Conservation (phyloP, 139 green algal genomes). For the Chlamydomonas incerta region DNA sequence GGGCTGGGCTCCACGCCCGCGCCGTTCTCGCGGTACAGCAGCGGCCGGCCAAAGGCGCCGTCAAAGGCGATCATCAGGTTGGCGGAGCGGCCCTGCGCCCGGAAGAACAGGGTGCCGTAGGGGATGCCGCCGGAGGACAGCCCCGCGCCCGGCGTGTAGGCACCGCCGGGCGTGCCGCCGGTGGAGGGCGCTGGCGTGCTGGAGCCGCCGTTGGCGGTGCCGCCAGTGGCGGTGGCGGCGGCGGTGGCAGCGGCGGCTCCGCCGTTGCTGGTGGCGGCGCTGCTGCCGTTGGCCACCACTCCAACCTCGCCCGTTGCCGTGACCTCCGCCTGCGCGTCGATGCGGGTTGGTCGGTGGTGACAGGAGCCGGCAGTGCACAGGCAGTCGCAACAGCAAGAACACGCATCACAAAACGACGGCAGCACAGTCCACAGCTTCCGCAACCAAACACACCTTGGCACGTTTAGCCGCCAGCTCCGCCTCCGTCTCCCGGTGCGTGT, state of each 20-base stretch:
- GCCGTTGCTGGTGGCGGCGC: neutral
- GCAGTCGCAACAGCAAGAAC: too few species aligned
- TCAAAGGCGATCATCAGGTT: conserved; percentile 24
- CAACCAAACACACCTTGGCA: too few species aligned
- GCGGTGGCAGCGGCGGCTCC: neutral
- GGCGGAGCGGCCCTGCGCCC: neutral
- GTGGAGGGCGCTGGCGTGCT: neutral
- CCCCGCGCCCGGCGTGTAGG: neutral
- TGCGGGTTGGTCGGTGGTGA: too few species aligned
- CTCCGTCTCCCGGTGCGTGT: too few species aligned
- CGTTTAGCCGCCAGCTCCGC: too few species aligned
- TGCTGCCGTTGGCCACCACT: too few species aligned
- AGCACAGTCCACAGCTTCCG: too few species aligned
- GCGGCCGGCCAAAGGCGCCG: conserved; percentile 25
- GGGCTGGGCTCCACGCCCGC: neutral
- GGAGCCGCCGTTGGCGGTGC: neutral
- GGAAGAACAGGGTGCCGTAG: conserved; percentile 26
- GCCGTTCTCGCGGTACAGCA: conserved; percentile 21
- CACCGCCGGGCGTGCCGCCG: neutral
- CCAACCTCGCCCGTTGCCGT: too few species aligned
- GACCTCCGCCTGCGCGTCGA: too few species aligned
- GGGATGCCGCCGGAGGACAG: neutral
- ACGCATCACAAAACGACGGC: too few species aligned
- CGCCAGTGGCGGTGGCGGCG: neutral
- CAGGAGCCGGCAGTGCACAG: too few species aligned